Evolutionary conservation across 352 stramenopile species (phyloP).

Genomic region (Phytopythium cucurbitacearum): DNA sequence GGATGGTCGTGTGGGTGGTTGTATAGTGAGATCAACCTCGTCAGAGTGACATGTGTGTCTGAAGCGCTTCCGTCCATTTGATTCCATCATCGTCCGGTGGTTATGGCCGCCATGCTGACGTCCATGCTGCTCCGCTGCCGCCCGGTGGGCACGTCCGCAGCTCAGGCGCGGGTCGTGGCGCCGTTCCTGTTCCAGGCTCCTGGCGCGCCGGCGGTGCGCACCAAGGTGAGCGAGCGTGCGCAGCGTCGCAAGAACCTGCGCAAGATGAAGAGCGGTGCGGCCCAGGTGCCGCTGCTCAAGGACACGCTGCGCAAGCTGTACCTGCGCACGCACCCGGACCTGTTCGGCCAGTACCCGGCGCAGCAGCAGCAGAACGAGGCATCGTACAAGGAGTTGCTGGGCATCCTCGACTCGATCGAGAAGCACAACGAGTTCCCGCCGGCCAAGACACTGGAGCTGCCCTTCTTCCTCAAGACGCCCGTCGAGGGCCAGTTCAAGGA

Average conservation of each 20-base stretch:
- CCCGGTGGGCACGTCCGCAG: background rate
- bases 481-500: constrained; percentile 68
- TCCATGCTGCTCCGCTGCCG: constrained; percentile 2
- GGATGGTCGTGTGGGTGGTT: too few relatives aligned
- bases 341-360: constrained; percentile 69
- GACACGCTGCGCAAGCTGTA: constrained; percentile 81
- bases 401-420: constrained; percentile 76
- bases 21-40: too few relatives aligned
- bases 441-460: constrained; percentile 61
- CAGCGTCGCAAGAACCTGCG: constrained; percentile 71
- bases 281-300: constrained; percentile 63
- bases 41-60: too few relatives aligned
- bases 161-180: background rate
- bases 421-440: constrained; percentile 76
- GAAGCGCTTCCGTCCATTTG: background rate
- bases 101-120: background rate
- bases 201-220: constrained; percentile 31
- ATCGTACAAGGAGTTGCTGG: constrained; percentile 80
- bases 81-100: background rate
- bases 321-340: constrained; percentile 68
- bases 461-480: constrained; percentile 69
- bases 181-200: constrained; percentile 15
- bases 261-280: constrained; percentile 67
- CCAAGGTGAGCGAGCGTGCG: constrained; percentile 67
- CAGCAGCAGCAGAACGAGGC: constrained; percentile 63